Evolutionary conservation across 495 filamentous ascomycete genomes (phyloP), one percentile per base, ranked within the genome.

Genomic region (Penicillium desertorum): DNA sequence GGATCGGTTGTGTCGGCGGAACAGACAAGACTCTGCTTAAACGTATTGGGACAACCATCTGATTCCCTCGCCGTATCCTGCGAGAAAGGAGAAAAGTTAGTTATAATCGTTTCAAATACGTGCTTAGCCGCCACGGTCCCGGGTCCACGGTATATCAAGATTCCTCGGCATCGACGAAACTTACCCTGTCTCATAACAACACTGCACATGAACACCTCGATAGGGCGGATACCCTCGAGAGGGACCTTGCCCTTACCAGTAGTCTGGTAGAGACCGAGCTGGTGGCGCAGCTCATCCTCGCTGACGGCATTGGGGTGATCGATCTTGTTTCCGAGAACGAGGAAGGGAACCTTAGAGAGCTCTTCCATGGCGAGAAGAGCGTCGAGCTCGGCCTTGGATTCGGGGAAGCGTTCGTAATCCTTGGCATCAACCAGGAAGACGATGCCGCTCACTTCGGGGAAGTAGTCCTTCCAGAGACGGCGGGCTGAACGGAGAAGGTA

Each of bases 141-240:
- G 10, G 8, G 17, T 39, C 7, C 36, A 39, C 14, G 16, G 36
- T n/a, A 4, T 36, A 36, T 16, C 32, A 36, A 16, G 4, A 12
- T 14, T 5, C 12, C 12, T n/a, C 1, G 36, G 50, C 30, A 34
- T 17, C 19, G 27, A 48, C 37, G 10, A 10, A 58, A 78, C 85
- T 65, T 59, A 90, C 88, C 93, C 77, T 97, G 92, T 71, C 93
- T 83, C 94, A 96, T 96, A 54, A 96, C 91, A 67, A 97, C 91
- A 66, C 89, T 93, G 83, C 92, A 97, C 93, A 97, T 96, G 77
- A 97, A 97, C 49, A 97, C 88, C 83, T 98, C 94, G 69, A 98
- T 94, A 12, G 94, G 92, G 57, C 94, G 81, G 74, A 96, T 95
- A 25, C 89, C 90, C 79, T 98, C 93, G 62, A 96, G 81, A 55